These are phyloP conservation scores for Colletotrichum sp. DNA, from an alignment of 2,329 filamentous ascomycete species.

Conservation along the genomic window DNA sequence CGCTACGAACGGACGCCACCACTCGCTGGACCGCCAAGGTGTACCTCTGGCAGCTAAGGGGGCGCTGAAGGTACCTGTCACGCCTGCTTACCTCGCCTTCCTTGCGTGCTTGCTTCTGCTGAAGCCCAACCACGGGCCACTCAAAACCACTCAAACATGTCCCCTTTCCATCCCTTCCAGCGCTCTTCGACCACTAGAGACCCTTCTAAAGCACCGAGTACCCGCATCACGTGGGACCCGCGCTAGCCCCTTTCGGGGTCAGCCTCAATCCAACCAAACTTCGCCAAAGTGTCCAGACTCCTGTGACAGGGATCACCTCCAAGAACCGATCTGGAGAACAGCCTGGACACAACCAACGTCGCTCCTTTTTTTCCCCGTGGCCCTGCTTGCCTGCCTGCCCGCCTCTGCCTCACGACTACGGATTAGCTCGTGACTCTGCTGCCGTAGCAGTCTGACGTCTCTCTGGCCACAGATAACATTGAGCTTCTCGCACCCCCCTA, in stretches of 20 bases:
- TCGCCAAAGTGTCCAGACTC: slow-evolving; percentile 25
- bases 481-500: neutral
- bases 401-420: neutral
- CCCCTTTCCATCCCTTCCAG: slow-evolving; percentile 2
- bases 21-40: neutral
- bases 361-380: slow-evolving; percentile 8
- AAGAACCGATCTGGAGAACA: slow-evolving; percentile 20
- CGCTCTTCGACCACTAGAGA: neutral
- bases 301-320: slow-evolving; percentile 20
- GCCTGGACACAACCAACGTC: slow-evolving; percentile 21
- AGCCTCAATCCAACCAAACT: slow-evolving; percentile 21
- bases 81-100: neutral
- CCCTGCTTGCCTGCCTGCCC: slow-evolving; percentile 6
- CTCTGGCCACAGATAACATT: neutral
- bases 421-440: neutral
- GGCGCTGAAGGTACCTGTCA: neutral
- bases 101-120: neutral
- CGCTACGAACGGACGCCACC: slow-evolving; percentile 18
- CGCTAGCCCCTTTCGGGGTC: slow-evolving; percentile 18
- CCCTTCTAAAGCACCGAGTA: slow-evolving; percentile 9
- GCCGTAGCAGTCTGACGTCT: slow-evolving; percentile 4
- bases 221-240: slow-evolving; percentile 14
- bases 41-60: neutral
- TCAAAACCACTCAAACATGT: neutral
- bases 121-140: slow-evolving; percentile 3